Conservation (phyloP, 441 rosid genomes). For the Eutrema salsugineum region DNA sequence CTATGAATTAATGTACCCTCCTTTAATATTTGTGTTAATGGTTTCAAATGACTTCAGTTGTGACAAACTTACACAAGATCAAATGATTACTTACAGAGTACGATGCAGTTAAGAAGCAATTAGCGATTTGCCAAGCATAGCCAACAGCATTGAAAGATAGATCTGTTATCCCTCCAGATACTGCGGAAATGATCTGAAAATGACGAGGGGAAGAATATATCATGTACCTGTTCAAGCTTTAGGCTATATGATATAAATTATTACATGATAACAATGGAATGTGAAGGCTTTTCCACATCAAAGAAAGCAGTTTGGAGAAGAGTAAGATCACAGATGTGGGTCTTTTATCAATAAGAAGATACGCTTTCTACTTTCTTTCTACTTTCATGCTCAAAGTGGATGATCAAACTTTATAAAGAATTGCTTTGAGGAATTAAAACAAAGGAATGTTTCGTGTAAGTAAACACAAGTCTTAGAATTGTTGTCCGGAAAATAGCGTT, state of each 20-base stretch:
- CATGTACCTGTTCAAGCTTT: neutral
- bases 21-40: slow-evolving; percentile 6
- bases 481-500: neutral
- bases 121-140: slow-evolving; percentile 87
- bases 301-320: neutral
- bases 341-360: neutral
- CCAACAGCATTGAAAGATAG: slow-evolving; percentile 89
- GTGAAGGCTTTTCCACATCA: neutral
- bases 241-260: neutral
- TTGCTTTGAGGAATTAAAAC: no score
- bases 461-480: neutral
- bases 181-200: slow-evolving; percentile 87
- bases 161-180: slow-evolving; percentile 97
- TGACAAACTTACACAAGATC: neutral
- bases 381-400: neutral
- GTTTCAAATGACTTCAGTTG: neutral
- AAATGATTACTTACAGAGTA: slow-evolving; percentile 73
- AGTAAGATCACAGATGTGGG: neutral
- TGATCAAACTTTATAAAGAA: no score
- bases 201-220: neutral
- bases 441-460: neutral
- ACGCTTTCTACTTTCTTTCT: neutral
- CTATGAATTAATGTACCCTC: neutral
- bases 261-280: neutral
- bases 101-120: slow-evolving; percentile 90